phyloP scores from a whole-genome alignment of 139 green algal species.

The Tetraselmis striata region DNA sequence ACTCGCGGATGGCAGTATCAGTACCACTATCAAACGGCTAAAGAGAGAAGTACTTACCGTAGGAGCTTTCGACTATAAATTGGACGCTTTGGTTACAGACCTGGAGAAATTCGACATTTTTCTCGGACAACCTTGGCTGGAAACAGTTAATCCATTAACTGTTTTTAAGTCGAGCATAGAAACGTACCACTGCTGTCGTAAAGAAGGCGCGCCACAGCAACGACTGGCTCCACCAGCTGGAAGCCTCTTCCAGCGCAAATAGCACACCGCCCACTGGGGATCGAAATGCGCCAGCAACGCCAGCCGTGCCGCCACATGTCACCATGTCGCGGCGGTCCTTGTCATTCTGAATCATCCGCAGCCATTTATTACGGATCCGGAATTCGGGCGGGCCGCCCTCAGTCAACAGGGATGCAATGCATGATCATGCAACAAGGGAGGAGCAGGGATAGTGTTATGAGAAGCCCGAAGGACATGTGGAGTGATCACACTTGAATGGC shows the following conservation, averaged over 20 bases:
- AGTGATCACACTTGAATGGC: too few species aligned
- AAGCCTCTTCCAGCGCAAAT: constrained; percentile 81
- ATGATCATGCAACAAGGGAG: constrained; percentile 9
- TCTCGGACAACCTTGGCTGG: too few species aligned
- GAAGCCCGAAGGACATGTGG: too few species aligned
- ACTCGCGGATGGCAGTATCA: too few species aligned
- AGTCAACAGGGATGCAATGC: constrained; percentile 6
- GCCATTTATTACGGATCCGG: neutral
- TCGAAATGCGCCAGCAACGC: constrained; percentile 75
- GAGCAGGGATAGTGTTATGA: too few species aligned
- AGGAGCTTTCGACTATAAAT: too few species aligned
- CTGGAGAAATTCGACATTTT: too few species aligned
- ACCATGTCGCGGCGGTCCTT: constrained; percentile 65
- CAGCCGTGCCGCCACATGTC: constrained; percentile 61
- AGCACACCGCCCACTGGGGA: constrained; percentile 76
- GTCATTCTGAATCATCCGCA: constrained; percentile 43
- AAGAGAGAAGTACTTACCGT: too few species aligned
- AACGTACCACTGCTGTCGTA: constrained; percentile 60
- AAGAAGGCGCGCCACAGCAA: constrained; percentile 78
- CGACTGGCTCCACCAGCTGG: constrained; percentile 56
- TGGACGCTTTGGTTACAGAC: too few species aligned
- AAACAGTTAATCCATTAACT: too few species aligned
- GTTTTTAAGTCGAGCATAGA: too few species aligned
- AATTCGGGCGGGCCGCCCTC: neutral
- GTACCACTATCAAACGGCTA: too few species aligned